Conservation (phyloP, 2,329 filamentous ascomycete genomes). For the Aspergillus floridensis region DNA sequence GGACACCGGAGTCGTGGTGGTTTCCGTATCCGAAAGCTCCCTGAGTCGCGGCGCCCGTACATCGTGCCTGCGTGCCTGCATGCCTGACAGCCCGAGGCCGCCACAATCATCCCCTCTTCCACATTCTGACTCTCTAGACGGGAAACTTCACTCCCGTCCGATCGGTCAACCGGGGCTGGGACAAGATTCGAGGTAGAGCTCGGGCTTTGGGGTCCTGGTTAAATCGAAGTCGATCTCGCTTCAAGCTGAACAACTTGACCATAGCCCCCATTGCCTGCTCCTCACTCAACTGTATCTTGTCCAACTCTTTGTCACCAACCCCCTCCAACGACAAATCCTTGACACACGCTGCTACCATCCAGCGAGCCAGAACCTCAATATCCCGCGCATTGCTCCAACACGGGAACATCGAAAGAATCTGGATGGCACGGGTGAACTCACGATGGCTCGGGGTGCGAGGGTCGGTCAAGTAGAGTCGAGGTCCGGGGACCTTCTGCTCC, state of each 20-base stretch:
- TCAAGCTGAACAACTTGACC: constrained; percentile 20
- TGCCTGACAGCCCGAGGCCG: background rate
- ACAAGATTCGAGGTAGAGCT: constrained; percentile 17
- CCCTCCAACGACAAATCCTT: constrained; percentile 15
- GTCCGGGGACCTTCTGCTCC: constrained; percentile 13
- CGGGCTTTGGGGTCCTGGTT: constrained; percentile 21
- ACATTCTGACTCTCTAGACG: constrained; percentile 6
- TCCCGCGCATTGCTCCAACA: constrained; percentile 23
- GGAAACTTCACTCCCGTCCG: constrained; percentile 19
- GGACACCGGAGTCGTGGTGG: no score
- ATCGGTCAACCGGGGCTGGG: constrained; percentile 17
- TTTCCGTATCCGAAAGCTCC: background rate
- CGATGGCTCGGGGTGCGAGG: constrained; percentile 15
- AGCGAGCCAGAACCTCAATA: constrained; percentile 17
- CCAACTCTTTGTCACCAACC: background rate
- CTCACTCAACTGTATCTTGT: constrained; percentile 11
- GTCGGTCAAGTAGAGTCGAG: constrained; percentile 15
- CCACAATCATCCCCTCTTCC: background rate
- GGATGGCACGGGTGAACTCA: constrained; percentile 21
- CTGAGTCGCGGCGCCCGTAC: background rate
- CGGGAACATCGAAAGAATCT: constrained; percentile 22
- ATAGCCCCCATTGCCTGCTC: constrained; percentile 22
- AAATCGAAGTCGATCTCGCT: constrained; percentile 19
- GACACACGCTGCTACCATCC: constrained; percentile 20
- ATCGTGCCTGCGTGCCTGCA: background rate